Conservation (phyloP, 257 asterid species). For the Galeopsis tetrahit region DNA sequence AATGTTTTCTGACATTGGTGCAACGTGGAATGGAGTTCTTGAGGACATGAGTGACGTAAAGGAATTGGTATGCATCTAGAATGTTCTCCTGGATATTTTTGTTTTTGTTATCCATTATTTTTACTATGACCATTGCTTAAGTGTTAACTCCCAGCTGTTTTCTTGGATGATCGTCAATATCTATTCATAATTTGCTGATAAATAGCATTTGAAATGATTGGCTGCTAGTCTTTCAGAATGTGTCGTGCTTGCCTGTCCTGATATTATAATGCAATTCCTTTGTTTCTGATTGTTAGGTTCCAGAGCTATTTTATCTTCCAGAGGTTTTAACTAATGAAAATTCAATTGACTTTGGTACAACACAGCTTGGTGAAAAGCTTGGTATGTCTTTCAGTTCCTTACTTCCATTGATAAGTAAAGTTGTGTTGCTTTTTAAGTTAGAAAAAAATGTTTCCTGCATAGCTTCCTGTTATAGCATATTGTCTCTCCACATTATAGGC, state of each 20-base stretch:
- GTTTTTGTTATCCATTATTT: neutral
- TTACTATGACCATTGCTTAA: neutral
- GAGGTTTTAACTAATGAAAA: constrained; percentile 82
- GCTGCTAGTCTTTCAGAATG: constrained; percentile 34
- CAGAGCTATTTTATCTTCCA: constrained; percentile 91
- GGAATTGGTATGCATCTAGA: constrained; percentile 73
- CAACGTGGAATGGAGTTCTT: constrained; percentile 95
- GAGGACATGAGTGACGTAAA: constrained; percentile 99
- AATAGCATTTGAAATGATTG: constrained; percentile 24
- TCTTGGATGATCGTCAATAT: constrained; percentile 22
- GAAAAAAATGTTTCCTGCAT: constrained; percentile 21
- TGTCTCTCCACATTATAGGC: constrained; percentile 49
- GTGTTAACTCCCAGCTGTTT: constrained; percentile 10
- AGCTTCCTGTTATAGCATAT: constrained; percentile 32
- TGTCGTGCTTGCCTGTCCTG: constrained; percentile 17
- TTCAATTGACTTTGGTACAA: constrained; percentile 82
- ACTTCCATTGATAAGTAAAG: constrained; percentile 26
- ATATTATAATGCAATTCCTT: constrained; percentile 24
- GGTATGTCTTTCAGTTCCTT: constrained; percentile 55
- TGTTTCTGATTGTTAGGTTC: constrained; percentile 62
- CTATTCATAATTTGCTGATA: constrained; percentile 18
- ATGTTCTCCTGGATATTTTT: constrained; percentile 17
- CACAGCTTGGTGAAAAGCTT: constrained; percentile 89
- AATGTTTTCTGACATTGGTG: constrained; percentile 90
- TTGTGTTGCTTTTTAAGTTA: constrained; percentile 9